Conservation (phyloP, 2,329 filamentous ascomycete genomes). For the Aspergillus pseudoglaucus region DNA sequence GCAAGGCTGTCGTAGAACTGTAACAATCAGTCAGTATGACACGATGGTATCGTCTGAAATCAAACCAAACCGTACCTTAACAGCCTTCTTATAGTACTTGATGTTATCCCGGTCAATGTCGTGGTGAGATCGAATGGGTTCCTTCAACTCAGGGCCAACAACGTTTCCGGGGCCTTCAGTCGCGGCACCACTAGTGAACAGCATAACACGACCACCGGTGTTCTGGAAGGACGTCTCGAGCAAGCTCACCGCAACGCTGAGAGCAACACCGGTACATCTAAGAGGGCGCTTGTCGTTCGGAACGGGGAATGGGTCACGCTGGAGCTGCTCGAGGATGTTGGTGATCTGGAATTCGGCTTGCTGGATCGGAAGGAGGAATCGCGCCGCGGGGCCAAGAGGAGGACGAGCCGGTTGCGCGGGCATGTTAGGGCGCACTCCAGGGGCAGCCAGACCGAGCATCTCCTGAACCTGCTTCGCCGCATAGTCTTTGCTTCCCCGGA, state of each 20-base stretch:
- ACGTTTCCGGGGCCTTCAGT: conserved; percentile 97
- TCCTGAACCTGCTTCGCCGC: conserved; percentile 98
- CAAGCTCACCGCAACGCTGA: conserved; percentile 87
- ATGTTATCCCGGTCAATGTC: conserved; percentile 98
- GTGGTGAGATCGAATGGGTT: conserved; percentile 95
- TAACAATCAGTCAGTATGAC: conserved; percentile 13
- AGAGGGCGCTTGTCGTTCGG: conserved; percentile 85
- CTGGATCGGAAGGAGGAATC: conserved; percentile 89
- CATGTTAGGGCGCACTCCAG: conserved; percentile 66
- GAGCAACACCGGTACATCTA: conserved; percentile 90
- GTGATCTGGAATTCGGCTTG: conserved; percentile 97
- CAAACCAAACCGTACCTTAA: conserved; percentile 62
- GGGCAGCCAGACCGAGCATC: conserved; percentile 80
- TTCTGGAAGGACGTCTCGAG: conserved; percentile 95
- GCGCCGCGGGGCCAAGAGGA: conserved; percentile 70
- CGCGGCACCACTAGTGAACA: conserved; percentile 89
- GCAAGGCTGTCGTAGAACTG: conserved; percentile 92
- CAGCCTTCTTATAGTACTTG: conserved; percentile 98
- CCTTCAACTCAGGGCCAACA: conserved; percentile 87
- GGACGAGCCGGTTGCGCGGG: conserved; percentile 67
- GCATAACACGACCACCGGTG: conserved; percentile 89
- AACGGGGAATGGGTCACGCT: conserved; percentile 96
- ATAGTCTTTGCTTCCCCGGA: conserved; percentile 96
- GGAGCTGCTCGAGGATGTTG: conserved; percentile 87
- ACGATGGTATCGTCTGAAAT: not conserved